phyloP scores from a whole-genome alignment of 768 basidiomycete species.

The Tylopilus sp. region DNA sequence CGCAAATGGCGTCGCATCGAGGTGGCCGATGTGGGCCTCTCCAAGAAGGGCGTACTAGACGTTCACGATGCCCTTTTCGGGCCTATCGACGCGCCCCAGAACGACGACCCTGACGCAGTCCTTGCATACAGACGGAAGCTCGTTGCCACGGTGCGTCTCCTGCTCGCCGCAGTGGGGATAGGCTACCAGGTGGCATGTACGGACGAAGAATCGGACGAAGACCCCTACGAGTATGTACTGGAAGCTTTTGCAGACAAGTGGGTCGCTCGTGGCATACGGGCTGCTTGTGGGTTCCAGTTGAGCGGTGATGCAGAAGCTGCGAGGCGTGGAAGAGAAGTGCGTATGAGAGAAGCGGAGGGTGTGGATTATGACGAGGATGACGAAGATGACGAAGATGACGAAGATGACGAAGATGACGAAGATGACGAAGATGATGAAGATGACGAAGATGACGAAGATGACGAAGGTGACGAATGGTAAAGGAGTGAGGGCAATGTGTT shows the following conservation, averaged over 20 bases:
- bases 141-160: slow-evolving; percentile 2
- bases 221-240: not conserved
- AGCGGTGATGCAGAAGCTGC: not conserved
- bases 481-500: too few relatives aligned
- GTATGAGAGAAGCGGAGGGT: not conserved
- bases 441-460: too few relatives aligned
- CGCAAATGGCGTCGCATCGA: not conserved
- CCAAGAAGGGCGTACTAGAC: slow-evolving; percentile 6
- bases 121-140: slow-evolving; percentile 3
- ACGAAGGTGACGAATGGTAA: too few relatives aligned
- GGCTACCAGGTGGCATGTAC: slow-evolving; percentile 9
- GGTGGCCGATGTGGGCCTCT: slow-evolving; percentile 1
- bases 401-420: too few relatives aligned
- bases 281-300: slow-evolving; percentile 13
- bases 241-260: slow-evolving; percentile 13
- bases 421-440: too few relatives aligned
- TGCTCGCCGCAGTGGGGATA: slow-evolving; percentile 11
- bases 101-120: not conserved
- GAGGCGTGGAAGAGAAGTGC: not conserved
- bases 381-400: not conserved
- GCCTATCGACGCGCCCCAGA: not conserved
- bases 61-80: slow-evolving; percentile 10
- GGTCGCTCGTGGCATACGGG: slow-evolving; percentile 12
- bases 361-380: not conserved
- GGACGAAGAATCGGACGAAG: slow-evolving; percentile 1